A percentile compares a stretch with the other conserved stretches of the same genome.
These are phyloP conservation scores for Pulveroboletus sp. DNA, from an alignment of 768 basidiomycete species.

Conservation along the genomic window DNA sequence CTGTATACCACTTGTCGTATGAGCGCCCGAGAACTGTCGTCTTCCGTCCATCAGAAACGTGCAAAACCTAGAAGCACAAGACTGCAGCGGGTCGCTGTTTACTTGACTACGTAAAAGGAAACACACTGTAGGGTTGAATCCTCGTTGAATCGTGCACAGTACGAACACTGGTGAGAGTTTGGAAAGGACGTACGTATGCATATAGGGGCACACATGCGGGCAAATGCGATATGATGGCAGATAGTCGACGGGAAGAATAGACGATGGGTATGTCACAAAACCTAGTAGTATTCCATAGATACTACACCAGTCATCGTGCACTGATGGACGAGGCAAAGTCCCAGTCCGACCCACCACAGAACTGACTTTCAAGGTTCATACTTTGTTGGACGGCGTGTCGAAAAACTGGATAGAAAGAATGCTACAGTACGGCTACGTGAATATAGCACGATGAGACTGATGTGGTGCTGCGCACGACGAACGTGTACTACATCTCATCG, in stretches of 20 bases:
- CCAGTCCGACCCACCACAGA: neutral
- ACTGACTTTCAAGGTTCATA: neutral
- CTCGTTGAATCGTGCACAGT: no score
- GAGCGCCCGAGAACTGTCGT: no score
- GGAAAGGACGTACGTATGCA: no score
- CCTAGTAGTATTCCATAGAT: neutral
- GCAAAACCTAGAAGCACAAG: no score
- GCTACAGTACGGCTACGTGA: neutral
- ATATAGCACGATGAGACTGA: neutral
- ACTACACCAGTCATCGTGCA: neutral
- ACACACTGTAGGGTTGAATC: no score
- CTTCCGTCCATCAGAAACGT: no score
- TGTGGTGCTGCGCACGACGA: neutral
- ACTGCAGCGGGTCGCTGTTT: no score
- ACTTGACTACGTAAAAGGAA: no score
- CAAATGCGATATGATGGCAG: neutral
- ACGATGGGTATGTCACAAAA: neutral
- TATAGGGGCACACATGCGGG: neutral
- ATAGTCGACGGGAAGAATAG: neutral
- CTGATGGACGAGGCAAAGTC: neutral
- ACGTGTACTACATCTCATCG: conserved; percentile 56
- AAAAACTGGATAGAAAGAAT: neutral
- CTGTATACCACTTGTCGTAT: neutral
- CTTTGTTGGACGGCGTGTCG: neutral
- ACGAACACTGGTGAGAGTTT: no score